phyloP scores from a whole-genome alignment of 192 early-diverging fungal species.

The Linnemannia hyalina region DNA sequence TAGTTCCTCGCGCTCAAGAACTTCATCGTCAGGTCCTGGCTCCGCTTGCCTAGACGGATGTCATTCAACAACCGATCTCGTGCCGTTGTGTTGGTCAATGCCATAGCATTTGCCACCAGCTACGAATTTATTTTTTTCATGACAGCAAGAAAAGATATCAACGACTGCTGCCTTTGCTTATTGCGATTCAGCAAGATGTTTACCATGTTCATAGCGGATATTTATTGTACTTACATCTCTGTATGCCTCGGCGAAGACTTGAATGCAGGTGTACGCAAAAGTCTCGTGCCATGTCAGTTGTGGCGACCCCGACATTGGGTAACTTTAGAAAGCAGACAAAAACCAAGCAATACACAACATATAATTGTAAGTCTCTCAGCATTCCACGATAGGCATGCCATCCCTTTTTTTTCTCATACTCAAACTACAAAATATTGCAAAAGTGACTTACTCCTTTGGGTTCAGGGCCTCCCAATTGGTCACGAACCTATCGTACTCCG shows the following conservation, averaged over 20 bases:
- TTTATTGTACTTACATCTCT: conserved; percentile 18
- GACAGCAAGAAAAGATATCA: too few species aligned
- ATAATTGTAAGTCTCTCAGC: too few species aligned
- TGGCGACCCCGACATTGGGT: conserved; percentile 18
- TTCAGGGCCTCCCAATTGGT: conserved; percentile 16
- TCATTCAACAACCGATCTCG: neutral
- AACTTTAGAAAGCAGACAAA: conserved; percentile 6
- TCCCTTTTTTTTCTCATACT: neutral
- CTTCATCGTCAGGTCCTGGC: conserved; percentile 20
- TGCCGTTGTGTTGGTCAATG: neutral
- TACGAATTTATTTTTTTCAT: neutral
- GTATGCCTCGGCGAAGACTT: conserved; percentile 34
- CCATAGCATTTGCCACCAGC: conserved; percentile 19
- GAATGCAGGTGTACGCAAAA: conserved; percentile 37
- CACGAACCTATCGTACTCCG: conserved; percentile 27
- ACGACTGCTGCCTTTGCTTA: neutral
- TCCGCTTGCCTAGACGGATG: conserved; percentile 21
- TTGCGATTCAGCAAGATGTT: neutral
- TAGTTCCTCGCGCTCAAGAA: conserved; percentile 8
- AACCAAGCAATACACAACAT: neutral
- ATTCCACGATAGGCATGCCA: too few species aligned
- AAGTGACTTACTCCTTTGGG: neutral
- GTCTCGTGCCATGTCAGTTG: conserved; percentile 49
- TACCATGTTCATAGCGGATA: neutral
- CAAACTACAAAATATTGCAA: neutral